Evolutionary conservation across 805 yeast species (phyloP), one percentile per base, ranked within the genome.

Genomic region (Yarrowia divulgata): DNA sequence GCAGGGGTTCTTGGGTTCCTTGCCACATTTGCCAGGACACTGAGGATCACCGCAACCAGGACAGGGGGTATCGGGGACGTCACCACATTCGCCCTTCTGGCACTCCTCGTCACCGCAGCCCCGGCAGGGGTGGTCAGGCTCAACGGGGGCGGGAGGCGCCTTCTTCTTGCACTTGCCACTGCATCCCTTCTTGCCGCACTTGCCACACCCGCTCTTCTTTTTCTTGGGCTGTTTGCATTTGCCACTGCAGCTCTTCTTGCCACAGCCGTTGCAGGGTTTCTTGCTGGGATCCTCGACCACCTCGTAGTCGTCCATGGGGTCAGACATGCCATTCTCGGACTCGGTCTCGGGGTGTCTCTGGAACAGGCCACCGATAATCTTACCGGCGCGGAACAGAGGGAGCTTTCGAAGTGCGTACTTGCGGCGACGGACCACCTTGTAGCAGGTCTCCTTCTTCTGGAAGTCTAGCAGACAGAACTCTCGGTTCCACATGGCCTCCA

Each of bases 381-480:
- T 46, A 8, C 68, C 57, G 5, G 55, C 68, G 3, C 57, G 46
- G 48, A 63, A 63, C 23, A 63, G 35, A 14, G 68, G 68, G 23
- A 63, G 45, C 18, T 63, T 46, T 13, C 68, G 68, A 7, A 63
- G 68, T 8, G 57, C 68, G 32, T 48, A 63, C 46, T 63, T 63
- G 19, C 68, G 55, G n/a, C 68, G 55, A n/a, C 68, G 68, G 16
- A 49, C 68, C 23, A 49, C 57, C 57, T 63, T 63, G 57, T 48
- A 63, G 48, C 68, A 63, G 10, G 46, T 48, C 18, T 37, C 46
- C 46, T 49, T 37, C 29, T 40, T 46, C 37, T 37, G 57, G 57
- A 49, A 63, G 46, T 63, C 57, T 14, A 48, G 57, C 14, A 63
- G 57, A 37, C 68, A 63, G 39, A 63, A 63, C 32, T 48, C 57